Evolutionary conservation across 805 yeast species (phyloP).

Genomic region (Spathaspora arborariae): DNA sequence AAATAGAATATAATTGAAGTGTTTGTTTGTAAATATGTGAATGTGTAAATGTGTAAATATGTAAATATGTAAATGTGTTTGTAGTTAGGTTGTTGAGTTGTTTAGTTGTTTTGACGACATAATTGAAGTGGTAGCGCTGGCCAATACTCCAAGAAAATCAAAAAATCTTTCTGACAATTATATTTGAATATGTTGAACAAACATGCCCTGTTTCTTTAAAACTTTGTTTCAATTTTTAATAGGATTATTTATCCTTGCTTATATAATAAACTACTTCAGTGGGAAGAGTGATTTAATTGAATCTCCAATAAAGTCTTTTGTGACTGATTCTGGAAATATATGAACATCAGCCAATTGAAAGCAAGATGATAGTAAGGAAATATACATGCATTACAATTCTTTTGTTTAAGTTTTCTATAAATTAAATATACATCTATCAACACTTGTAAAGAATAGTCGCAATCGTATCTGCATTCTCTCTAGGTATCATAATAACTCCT

Average conservation of each 20-base stretch:
- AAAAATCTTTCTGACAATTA: no score
- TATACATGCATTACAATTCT: neutral
- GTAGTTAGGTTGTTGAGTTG: neutral
- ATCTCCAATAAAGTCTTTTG: neutral
- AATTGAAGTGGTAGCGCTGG: no score
- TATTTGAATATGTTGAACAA: no score
- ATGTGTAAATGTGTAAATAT: no score
- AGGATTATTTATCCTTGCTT: neutral
- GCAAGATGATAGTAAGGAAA: neutral
- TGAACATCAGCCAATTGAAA: no score
- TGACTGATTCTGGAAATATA: neutral
- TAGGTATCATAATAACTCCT: conserved; percentile 57
- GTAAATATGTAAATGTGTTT: no score
- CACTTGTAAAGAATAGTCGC: conserved; percentile 8
- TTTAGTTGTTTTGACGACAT: neutral
- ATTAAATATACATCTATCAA: neutral
- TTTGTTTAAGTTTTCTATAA: neutral
- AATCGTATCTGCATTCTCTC: conserved; percentile 40
- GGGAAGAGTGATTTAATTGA: neutral
- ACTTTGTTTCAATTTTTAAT: conserved; percentile 7
- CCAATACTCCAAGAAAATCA: no score
- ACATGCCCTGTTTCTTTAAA: conserved; percentile 9
- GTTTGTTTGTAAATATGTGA: no score
- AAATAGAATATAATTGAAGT: neutral
- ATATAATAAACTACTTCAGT: neutral